These are phyloP conservation scores for Dispira parvispora DNA, from an alignment of 192 early-diverging fungal genomes.

Conservation along the genomic window DNA sequence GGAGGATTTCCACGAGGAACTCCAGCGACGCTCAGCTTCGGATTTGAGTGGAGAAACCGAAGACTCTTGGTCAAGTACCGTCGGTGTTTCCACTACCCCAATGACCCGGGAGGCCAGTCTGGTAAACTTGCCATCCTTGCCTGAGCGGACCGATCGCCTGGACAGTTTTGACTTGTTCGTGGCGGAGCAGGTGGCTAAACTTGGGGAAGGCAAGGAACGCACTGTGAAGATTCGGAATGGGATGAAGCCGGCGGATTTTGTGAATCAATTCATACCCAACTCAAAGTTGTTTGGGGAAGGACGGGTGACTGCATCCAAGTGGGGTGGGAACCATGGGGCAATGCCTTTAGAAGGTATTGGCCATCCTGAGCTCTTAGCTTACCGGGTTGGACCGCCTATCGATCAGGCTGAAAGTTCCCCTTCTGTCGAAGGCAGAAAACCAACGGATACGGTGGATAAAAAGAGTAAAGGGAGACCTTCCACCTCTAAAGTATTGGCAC, in stretches of 20 bases:
- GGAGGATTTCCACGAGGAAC: constrained; percentile 10
- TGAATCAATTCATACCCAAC: too few relatives aligned
- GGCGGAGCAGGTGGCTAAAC: not conserved
- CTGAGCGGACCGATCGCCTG: not conserved
- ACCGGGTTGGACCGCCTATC: not conserved
- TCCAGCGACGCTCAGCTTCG: constrained; percentile 5
- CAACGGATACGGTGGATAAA: too few relatives aligned
- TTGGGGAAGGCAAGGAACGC: not conserved
- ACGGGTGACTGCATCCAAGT: not conserved
- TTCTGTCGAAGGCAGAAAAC: not conserved
- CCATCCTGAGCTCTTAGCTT: not conserved
- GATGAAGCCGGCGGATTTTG: too few relatives aligned
- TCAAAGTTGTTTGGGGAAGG: too few relatives aligned
- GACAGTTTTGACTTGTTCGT: not conserved
- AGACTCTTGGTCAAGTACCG: not conserved
- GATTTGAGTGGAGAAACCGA: not conserved
- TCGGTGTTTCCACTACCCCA: not conserved
- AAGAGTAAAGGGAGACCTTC: too few relatives aligned
- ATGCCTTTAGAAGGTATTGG: not conserved
- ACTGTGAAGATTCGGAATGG: not conserved
- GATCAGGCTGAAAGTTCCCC: not conserved
- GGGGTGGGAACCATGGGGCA: not conserved
- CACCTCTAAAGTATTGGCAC: too few relatives aligned
- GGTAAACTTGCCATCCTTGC: not conserved
- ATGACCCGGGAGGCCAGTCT: not conserved